Conservation (phyloP, 176 grass and related monocot genomes). For the Oryza nivara region DNA sequence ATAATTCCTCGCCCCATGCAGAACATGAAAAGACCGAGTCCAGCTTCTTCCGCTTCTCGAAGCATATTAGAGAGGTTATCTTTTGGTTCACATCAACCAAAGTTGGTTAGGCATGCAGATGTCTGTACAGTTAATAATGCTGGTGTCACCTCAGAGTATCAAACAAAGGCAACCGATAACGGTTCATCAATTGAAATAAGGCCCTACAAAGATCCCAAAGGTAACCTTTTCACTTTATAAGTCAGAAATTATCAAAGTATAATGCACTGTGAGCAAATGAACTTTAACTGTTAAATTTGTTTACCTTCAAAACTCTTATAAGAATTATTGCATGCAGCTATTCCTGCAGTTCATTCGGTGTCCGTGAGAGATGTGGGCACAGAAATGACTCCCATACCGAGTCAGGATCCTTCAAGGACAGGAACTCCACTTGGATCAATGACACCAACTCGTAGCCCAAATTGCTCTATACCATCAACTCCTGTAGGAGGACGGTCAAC, state of each 20-base stretch:
- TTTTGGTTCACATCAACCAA: constrained; percentile 64
- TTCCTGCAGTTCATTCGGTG: constrained; percentile 50
- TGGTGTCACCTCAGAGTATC: constrained; percentile 20
- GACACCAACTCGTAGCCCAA: constrained; percentile 77
- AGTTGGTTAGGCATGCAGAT: constrained; percentile 44
- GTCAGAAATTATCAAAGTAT: not conserved
- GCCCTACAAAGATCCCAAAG: constrained; percentile 50
- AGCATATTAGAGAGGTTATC: constrained; percentile 75
- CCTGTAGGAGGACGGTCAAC: constrained; percentile 62
- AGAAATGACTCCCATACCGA: constrained; percentile 96
- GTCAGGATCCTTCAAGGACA: constrained; percentile 76
- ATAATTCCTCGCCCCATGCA: constrained; percentile 28
- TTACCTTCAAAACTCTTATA: not conserved
- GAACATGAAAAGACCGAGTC: constrained; percentile 64
- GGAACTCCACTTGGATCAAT: constrained; percentile 76
- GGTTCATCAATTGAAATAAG: constrained; percentile 34
- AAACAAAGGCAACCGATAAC: constrained; percentile 30
- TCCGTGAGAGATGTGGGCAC: constrained; percentile 87
- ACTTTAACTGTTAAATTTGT: constrained; percentile 6
- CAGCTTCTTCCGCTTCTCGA: constrained; percentile 45
- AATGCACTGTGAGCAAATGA: not conserved
- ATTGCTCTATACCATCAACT: constrained; percentile 78
- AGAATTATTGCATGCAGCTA: constrained; percentile 44
- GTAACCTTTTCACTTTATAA: constrained; percentile 42
- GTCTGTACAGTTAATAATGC: constrained; percentile 38